Percentiles rank a stretch among this genome's conserved stretches.
phyloP scores from a whole-genome alignment of 2,329 filamentous ascomycete species.

The Cladorrhinum sp. region DNA sequence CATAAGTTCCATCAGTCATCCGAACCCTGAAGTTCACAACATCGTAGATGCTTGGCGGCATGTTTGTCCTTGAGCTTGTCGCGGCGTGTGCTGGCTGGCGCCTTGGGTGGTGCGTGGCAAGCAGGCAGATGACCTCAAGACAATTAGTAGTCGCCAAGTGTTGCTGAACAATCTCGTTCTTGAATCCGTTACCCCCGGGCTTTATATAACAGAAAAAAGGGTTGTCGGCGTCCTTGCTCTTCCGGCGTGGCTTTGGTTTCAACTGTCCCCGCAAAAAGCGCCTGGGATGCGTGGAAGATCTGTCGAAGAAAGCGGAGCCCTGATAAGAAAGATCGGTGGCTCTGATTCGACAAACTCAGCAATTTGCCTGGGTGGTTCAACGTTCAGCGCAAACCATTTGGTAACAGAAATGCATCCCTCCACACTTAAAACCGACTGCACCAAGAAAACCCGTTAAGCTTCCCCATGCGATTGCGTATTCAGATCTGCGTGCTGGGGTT shows the following conservation, averaged over 20 bases:
- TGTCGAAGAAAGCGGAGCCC: conserved; percentile 16
- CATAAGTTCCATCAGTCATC: background rate
- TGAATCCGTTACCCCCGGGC: conserved; percentile 4
- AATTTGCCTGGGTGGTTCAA: conserved; percentile 5
- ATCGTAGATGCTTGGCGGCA: background rate
- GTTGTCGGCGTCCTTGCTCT: conserved; percentile 21
- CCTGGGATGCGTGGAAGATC: conserved; percentile 19
- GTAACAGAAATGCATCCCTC: conserved; percentile 16
- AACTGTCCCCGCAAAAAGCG: conserved; percentile 7
- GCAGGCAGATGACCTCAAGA: background rate
- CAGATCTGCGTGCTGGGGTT: conserved; percentile 6
- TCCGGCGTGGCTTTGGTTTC: background rate
- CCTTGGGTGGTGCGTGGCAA: background rate
- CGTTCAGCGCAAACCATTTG: conserved; percentile 18
- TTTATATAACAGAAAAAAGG: conserved; percentile 6
- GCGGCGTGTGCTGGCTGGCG: background rate
- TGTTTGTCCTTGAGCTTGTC: background rate
- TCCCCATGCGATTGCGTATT: conserved; percentile 12
- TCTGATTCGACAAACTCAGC: conserved; percentile 17
- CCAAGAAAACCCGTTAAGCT: background rate
- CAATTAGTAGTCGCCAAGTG: background rate
- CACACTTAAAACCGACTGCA: background rate
- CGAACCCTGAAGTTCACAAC: background rate
- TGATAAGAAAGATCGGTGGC: conserved; percentile 20
- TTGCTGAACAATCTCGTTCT: conserved; percentile 1